These are phyloP conservation scores for Paulownia fortunei DNA, from an alignment of 257 asterid genomes.

Conservation along the genomic window DNA sequence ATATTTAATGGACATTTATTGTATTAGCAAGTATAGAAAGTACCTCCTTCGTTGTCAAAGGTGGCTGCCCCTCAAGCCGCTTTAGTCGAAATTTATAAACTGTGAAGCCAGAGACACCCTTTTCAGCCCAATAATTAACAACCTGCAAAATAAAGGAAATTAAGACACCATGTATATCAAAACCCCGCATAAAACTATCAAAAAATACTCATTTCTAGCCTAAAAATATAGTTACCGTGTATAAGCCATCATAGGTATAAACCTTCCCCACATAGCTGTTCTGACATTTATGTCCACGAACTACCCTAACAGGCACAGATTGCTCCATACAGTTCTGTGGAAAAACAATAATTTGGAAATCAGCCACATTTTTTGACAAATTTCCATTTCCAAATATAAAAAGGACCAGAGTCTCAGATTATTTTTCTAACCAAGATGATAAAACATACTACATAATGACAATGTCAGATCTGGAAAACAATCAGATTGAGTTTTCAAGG, in stretches of 20 bases:
- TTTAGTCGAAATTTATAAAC: conserved; percentile 77
- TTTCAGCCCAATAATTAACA: conserved; percentile 76
- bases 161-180: not conserved
- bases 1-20: not conserved
- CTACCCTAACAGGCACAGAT: conserved; percentile 72
- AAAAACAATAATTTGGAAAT: not conserved
- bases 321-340: conserved; percentile 76
- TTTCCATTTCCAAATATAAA: not conserved
- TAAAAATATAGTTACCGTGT: conserved; percentile 56
- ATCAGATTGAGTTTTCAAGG: conserved; percentile 1
- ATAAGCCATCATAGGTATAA: conserved; percentile 91
- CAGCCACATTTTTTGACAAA: not conserved
- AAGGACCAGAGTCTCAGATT: not conserved
- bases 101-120: conserved; percentile 84
- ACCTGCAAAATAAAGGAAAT: conserved; percentile 57
- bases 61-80: conserved; percentile 81
- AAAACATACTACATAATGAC: not conserved
- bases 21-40: not conserved
- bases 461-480: not conserved
- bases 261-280: conserved; percentile 88
- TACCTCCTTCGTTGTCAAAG: conserved; percentile 84
- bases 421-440: not conserved
- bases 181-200: not conserved
- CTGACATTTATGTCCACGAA: conserved; percentile 78
- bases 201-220: not conserved